Evolutionary conservation across 345 rosid species (phyloP).

Genomic region (Pistacia vera): DNA sequence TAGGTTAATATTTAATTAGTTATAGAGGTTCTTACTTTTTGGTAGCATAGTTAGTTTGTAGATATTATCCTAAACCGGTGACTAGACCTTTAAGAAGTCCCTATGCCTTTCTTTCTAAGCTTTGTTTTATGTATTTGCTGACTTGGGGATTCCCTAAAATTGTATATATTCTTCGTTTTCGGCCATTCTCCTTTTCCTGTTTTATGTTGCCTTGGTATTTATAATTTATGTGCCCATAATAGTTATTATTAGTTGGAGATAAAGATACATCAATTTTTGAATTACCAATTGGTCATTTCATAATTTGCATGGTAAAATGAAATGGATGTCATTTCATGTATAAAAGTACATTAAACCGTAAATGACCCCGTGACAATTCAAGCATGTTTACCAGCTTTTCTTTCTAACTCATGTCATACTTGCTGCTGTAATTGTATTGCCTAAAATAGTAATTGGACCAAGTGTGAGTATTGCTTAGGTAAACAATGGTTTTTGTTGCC

Average conservation of each 20-base stretch:
- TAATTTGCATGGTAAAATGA: no score
- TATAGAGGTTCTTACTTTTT: slow-evolving; percentile 51
- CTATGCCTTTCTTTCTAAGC: slow-evolving; percentile 26
- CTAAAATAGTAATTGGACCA: no score
- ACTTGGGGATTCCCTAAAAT: slow-evolving; percentile 35
- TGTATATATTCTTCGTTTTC: slow-evolving; percentile 32
- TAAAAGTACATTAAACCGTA: not conserved
- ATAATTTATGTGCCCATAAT: no score
- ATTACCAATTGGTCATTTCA: no score
- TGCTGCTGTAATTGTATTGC: no score
- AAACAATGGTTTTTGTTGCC: no score
- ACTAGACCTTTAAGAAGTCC: slow-evolving; percentile 25
- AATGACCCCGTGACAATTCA: not conserved
- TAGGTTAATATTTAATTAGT: slow-evolving; percentile 34
- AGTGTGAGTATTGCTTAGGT: no score
- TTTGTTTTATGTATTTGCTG: slow-evolving; percentile 40
- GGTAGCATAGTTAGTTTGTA: slow-evolving; percentile 42
- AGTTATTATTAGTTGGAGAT: no score
- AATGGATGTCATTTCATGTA: not conserved
- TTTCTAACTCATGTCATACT: no score
- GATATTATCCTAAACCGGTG: slow-evolving; percentile 38
- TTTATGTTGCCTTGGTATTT: no score
- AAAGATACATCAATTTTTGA: no score
- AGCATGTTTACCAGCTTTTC: no score
- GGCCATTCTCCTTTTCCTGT: not conserved